Evolutionary conservation across 2,329 filamentous ascomycete genomes (phyloP).

Genomic region (Xylariaceae sp.): DNA sequence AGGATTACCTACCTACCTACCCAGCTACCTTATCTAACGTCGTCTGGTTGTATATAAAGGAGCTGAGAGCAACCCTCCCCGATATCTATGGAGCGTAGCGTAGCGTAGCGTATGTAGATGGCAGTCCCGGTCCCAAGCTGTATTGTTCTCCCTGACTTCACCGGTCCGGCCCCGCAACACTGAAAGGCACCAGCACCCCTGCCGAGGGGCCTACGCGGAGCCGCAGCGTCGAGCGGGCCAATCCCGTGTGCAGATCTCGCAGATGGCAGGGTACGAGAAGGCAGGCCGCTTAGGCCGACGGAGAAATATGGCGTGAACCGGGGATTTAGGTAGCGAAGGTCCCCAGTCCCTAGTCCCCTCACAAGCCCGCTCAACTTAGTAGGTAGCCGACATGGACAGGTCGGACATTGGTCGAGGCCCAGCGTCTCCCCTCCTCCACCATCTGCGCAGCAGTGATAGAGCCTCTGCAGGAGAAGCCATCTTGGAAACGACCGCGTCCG

Average conservation of each 20-base stretch:
- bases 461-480: slow-evolving; percentile 21
- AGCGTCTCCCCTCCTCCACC: too few species aligned
- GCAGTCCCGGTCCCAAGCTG: background rate
- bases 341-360: too few species aligned
- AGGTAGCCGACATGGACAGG: background rate
- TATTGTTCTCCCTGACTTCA: background rate
- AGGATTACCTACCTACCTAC: too few species aligned
- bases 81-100: background rate
- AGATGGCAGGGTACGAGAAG: slow-evolving; percentile 18
- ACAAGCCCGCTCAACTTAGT: background rate
- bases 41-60: background rate
- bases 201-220: background rate
- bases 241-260: slow-evolving; percentile 21
- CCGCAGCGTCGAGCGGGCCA: background rate
- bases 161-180: background rate
- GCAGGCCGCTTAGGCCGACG: background rate
- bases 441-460: too few species aligned
- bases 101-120: too few species aligned
- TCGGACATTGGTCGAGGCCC: slow-evolving; percentile 7
- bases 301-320: slow-evolving; percentile 13
- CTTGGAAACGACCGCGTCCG: slow-evolving; percentile 15
- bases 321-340: slow-evolving; percentile 14
- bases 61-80: background rate
- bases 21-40: background rate
- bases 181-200: background rate